Base-by-base conservation (phyloP, 305 asterid species). In the Rubia balearica region DNA sequence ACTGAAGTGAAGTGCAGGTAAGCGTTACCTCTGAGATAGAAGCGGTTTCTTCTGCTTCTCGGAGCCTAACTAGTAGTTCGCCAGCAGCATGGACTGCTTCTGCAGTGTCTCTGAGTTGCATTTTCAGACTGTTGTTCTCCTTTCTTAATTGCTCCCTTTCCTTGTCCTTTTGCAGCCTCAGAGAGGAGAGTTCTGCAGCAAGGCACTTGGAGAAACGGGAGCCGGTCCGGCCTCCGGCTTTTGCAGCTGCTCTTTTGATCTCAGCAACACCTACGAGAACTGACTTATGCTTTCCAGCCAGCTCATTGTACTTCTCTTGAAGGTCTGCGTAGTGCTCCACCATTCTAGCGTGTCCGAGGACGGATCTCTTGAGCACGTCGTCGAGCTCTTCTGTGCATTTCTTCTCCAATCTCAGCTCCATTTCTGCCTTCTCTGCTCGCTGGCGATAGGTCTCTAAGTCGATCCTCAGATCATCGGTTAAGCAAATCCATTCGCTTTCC, bases 11-110 rank as follows among this genome's bases (percentile, higher is more conserved):
- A 24, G 24, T 24, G 24, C 24, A 24, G 24, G 24, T 24, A 24
- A 24, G 24, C 24, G 24, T 24, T 24, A 90, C 98, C 96, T 94
- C 96, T 66, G 97, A 90, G 74, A 75, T 46, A 24, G 92, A 85
- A 75, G 96, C 89, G 33, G 94, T 74, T 81, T 88, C 94, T 78
- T 94, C 97, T 1, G 97, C 96, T 86, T 94, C 97, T 80, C 85
- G 88, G 87, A 94, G 71, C 78, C 99, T 78, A 41, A 82, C 96
- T 57, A 94, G 96, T 56, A 94, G 84, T 80, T 91, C 99, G 10
- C 99, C 97, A 0, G 99, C 99, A 27, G 99, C 96, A 61, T 94
- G 97, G 71, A 94, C 96, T 17, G 99, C 97, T 82, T 91, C 99
- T 17, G 96, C 96, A 45, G 97, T 91, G 82, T 94, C 99, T 79